Evolutionary conservation across 2,329 filamentous ascomycete genomes (phyloP).

Genomic region (Hymenoscyphus infarciens): DNA sequence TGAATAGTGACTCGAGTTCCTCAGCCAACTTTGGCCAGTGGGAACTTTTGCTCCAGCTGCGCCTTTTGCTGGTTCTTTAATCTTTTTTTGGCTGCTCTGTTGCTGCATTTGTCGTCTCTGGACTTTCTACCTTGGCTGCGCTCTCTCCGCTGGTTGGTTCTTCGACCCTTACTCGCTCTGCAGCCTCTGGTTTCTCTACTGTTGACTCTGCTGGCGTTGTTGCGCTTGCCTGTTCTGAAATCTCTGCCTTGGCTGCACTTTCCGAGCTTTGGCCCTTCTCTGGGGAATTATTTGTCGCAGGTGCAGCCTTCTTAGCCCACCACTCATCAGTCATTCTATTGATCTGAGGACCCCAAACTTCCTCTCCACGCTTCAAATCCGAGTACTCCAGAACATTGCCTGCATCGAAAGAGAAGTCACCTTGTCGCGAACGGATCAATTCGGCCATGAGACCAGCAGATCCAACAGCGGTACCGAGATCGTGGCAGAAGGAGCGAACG

Average conservation of each 20-base stretch:
- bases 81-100: too few species aligned
- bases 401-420: conserved; percentile 68
- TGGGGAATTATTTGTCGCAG: too few species aligned
- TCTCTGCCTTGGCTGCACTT: too few species aligned
- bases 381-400: conserved; percentile 74
- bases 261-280: too few species aligned
- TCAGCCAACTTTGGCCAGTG: too few species aligned
- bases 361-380: conserved; percentile 72
- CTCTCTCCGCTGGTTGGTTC: background rate
- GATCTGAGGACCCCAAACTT: conserved; percentile 78
- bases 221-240: too few species aligned
- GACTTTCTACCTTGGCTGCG: background rate
- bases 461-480: conserved; percentile 76
- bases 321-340: conserved; percentile 47
- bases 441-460: conserved; percentile 85
- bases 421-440: conserved; percentile 76
- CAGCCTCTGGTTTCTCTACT: too few species aligned
- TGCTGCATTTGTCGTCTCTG: background rate
- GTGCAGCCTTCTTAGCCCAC: conserved; percentile 21
- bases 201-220: too few species aligned
- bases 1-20: too few species aligned
- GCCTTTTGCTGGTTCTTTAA: background rate
- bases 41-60: background rate
- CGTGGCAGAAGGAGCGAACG: conserved; percentile 88
- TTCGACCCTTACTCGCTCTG: background rate